These are phyloP conservation scores for Martensiomyces pterosporus DNA, from an alignment of 192 early-diverging fungal species.

Conservation along the genomic window DNA sequence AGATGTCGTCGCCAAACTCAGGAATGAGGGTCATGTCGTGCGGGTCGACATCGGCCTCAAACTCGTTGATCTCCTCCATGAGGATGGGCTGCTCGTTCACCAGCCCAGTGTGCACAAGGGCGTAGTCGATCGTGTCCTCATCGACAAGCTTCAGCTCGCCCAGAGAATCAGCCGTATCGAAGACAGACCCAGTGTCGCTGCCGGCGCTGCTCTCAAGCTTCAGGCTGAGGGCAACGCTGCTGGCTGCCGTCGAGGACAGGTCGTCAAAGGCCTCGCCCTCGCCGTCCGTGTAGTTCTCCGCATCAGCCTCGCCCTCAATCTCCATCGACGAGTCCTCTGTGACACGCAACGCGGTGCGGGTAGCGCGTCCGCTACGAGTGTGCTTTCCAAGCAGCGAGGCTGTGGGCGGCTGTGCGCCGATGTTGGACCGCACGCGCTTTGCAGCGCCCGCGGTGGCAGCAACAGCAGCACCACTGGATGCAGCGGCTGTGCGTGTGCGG, in stretches of 20 bases:
- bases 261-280: constrained; percentile 8
- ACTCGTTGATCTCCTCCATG: constrained; percentile 37
- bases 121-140: constrained; percentile 36
- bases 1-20: constrained; percentile 62
- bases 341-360: too few species aligned
- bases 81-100: constrained; percentile 28
- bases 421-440: too few species aligned
- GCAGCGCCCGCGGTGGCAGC: too few species aligned
- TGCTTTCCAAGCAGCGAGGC: constrained; percentile 31
- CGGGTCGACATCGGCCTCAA: constrained; percentile 54
- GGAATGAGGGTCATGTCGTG: constrained; percentile 48
- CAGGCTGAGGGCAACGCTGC: constrained; percentile 6
- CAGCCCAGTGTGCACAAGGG: constrained; percentile 36
- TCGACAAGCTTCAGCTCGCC: constrained; percentile 39
- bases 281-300: constrained; percentile 1
- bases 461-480: background rate
- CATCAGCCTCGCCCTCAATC: too few species aligned
- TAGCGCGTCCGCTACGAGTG: constrained; percentile 34
- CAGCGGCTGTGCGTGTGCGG: constrained; percentile 12
- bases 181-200: constrained; percentile 5
- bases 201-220: constrained; percentile 1
- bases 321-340: too few species aligned
- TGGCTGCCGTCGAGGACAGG: constrained; percentile 8
- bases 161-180: constrained; percentile 7
- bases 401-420: background rate